These are phyloP conservation scores for Rhizopus arrhizus DNA, from an alignment of 371 early-diverging fungal species.

Conservation along the genomic window DNA sequence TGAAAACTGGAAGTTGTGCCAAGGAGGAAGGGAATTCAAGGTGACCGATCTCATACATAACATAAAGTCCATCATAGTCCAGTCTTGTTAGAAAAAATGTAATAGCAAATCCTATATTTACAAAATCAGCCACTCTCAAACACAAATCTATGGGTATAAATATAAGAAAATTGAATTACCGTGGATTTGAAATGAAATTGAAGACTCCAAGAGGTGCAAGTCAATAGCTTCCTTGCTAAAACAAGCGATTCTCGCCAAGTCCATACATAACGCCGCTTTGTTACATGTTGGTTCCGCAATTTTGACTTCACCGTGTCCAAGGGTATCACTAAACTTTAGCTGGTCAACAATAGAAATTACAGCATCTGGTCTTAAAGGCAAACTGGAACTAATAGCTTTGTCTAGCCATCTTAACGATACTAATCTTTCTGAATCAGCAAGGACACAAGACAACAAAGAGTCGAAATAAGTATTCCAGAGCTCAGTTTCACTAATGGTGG, in stretches of 20 bases:
- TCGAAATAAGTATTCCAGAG: slow-evolving; percentile 36
- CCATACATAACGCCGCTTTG: slow-evolving; percentile 24
- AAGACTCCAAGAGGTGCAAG: slow-evolving; percentile 15
- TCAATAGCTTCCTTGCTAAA: slow-evolving; percentile 23
- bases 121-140: slow-evolving; percentile 7
- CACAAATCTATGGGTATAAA: not conserved
- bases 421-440: slow-evolving; percentile 27
- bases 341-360: slow-evolving; percentile 18
- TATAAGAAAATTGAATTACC: slow-evolving; percentile 4
- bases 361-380: slow-evolving; percentile 21
- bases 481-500: slow-evolving; percentile 30
- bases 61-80: slow-evolving; percentile 11
- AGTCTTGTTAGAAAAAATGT: slow-evolving; percentile 12
- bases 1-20: slow-evolving; percentile 13
- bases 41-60: slow-evolving; percentile 13
- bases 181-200: slow-evolving; percentile 18
- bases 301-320: slow-evolving; percentile 10
- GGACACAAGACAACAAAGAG: slow-evolving; percentile 29
- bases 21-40: slow-evolving; percentile 17
- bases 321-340: slow-evolving; percentile 10
- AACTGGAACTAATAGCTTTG: slow-evolving; percentile 20
- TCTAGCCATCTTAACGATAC: slow-evolving; percentile 32
- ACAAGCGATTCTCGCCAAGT: slow-evolving; percentile 23
- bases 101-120: slow-evolving; percentile 10
- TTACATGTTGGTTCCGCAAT: slow-evolving; percentile 9